Evolutionary conservation across 2,329 filamentous ascomycete genomes (phyloP).

Genomic region (Ustulina deusta): DNA sequence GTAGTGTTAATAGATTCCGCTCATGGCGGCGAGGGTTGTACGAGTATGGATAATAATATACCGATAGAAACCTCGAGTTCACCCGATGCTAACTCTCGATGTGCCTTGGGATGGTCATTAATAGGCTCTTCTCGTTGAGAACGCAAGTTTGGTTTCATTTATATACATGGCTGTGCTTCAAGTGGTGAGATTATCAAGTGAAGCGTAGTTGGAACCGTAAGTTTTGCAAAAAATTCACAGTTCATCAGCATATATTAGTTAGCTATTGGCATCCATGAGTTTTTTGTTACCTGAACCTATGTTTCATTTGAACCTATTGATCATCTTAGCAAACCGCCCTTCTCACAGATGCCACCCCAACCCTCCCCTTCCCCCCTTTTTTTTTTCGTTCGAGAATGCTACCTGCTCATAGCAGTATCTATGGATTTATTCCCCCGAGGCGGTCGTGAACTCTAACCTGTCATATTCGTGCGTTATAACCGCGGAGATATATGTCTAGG

Average conservation of each 20-base stretch:
- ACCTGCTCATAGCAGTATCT: not conserved
- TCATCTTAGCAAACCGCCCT: not conserved
- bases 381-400: not conserved
- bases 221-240: no score
- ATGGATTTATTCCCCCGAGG: not conserved
- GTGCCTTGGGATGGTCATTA: not conserved
- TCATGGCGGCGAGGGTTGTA: constrained; percentile 20
- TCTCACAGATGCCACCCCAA: not conserved
- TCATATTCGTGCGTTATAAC: not conserved
- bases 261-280: not conserved
- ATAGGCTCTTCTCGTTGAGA: not conserved
- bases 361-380: not conserved
- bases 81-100: constrained; percentile 6
- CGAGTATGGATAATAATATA: constrained; percentile 40
- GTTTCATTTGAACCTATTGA: not conserved
- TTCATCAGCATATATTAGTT: no score
- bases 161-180: not conserved
- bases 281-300: not conserved
- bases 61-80: constrained; percentile 27
- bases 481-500: not conserved
- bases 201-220: not conserved
- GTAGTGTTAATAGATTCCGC: constrained; percentile 39
- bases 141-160: not conserved
- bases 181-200: not conserved
- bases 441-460: not conserved